phyloP scores from a whole-genome alignment of 2,329 filamentous ascomycete species.

The Penicillium sp. region DNA sequence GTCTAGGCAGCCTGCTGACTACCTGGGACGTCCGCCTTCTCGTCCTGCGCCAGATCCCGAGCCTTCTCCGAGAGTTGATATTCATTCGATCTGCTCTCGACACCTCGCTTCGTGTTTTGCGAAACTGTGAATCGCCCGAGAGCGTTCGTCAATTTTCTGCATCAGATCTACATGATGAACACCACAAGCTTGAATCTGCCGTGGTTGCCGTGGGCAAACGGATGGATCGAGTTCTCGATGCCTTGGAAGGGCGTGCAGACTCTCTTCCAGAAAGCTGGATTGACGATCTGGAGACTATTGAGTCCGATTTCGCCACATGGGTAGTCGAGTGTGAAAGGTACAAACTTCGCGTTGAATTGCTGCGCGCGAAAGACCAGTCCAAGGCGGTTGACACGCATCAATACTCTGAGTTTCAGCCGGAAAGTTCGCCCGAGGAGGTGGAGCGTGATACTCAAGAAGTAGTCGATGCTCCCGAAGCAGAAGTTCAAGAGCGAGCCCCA shows the following conservation, averaged over 20 bases:
- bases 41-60: slow-evolving; percentile 67
- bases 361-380: slow-evolving; percentile 15
- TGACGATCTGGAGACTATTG: slow-evolving; percentile 73
- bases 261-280: slow-evolving; percentile 83
- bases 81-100: slow-evolving; percentile 32
- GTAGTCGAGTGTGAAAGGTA: slow-evolving; percentile 67
- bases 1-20: slow-evolving; percentile 64
- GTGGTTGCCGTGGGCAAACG: slow-evolving; percentile 64
- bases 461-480: background rate
- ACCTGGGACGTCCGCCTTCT: slow-evolving; percentile 71
- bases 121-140: slow-evolving; percentile 23
- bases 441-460: background rate
- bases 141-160: slow-evolving; percentile 28
- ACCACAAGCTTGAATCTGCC: slow-evolving; percentile 59
- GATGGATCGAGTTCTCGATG: slow-evolving; percentile 80
- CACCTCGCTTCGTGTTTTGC: slow-evolving; percentile 29
- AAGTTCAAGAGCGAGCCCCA: background rate
- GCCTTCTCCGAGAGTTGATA: slow-evolving; percentile 60
- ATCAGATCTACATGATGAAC: slow-evolving; percentile 39
- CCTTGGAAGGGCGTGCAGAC: slow-evolving; percentile 75
- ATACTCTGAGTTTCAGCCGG: background rate
- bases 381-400: background rate
- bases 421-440: background rate
- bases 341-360: slow-evolving; percentile 61
- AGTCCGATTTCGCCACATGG: slow-evolving; percentile 75